Percentiles rank a stretch among this genome's conserved stretches.
Evolutionary conservation across 2,329 filamentous ascomycete species (phyloP).

Genomic region (Diplodia intermedia): DNA sequence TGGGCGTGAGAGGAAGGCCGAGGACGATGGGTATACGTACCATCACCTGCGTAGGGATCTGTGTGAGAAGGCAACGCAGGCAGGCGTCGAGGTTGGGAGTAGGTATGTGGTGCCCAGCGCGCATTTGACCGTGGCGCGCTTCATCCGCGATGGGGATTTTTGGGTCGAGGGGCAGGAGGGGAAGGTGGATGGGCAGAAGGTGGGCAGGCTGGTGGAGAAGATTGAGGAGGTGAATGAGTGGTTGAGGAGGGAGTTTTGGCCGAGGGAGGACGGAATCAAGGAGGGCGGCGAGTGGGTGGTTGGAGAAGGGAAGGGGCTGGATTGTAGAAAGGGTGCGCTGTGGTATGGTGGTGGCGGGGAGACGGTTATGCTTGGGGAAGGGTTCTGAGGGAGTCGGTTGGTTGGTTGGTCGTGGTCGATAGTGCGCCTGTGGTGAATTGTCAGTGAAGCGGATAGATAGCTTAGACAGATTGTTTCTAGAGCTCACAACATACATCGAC

Average conservation of each 20-base stretch:
- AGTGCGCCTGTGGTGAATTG: background rate
- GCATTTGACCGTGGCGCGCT: constrained; percentile 86
- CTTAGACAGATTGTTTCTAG: background rate
- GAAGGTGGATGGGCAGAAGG: constrained; percentile 57
- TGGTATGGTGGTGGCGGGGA: constrained; percentile 86
- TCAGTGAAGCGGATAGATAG: background rate
- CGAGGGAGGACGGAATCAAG: constrained; percentile 53
- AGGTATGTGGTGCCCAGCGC: constrained; percentile 89
- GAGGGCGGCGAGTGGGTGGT: constrained; percentile 78
- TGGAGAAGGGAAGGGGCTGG: constrained; percentile 83
- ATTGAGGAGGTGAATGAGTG: constrained; percentile 81
- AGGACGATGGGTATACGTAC: constrained; percentile 78
- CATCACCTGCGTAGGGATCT: constrained; percentile 87
- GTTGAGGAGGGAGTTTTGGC: constrained; percentile 76
- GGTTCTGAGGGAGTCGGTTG: constrained; percentile 47
- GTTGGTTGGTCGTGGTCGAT: background rate
- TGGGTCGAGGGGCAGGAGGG: constrained; percentile 34
- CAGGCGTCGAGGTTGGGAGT: constrained; percentile 73
- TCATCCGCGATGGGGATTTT: constrained; percentile 71
- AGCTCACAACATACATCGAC: background rate
- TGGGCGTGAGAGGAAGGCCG: constrained; percentile 39
- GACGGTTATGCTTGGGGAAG: constrained; percentile 64
- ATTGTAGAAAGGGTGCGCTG: constrained; percentile 74
- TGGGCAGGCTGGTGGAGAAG: constrained; percentile 68
- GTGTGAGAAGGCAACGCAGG: constrained; percentile 59